Evolutionary conservation across 371 early-diverging fungal species (phyloP), one percentile per base, ranked within the genome.

Genomic region (Haplosporangium sp.): DNA sequence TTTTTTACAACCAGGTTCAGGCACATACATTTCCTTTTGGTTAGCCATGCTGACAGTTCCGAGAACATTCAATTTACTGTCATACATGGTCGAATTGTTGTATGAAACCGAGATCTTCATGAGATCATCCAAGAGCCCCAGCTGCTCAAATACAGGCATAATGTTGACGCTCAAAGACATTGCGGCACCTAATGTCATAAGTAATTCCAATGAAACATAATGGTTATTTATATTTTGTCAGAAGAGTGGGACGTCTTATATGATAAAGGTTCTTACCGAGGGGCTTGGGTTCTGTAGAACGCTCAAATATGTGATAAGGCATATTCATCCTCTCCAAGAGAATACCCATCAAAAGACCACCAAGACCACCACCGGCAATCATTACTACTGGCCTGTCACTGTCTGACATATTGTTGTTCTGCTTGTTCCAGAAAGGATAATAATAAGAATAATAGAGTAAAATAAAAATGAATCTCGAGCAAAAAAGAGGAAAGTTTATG

Each of bases 101-200:
- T 35, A 48, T 2, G 70, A 56, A 6, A 65, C 45, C 0, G 75
- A 45, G 5, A 69, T 7, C 57, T 56, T 56, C 50, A 55, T 13
- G 19, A 75, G 19, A 1, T 75, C 66, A 3, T 65, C 38, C 34
- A 59, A 50, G 7, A 72, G 35, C 2, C 34, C 67, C 45, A 72
- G 10, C 17, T 72, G 72, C 39, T 66, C 62, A 13, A 72, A 55
- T 3, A 66, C 52, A 20, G 72, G 72, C 61, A 72, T 52, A 27
- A 72, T 61, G 5, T 65, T 65, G 44, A 60, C 60, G n/a, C 60
- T 60, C 15, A 60, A 15, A 4, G 60, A 60, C 60, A 60, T 60
- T 17, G 60, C 60, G n/a, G 60, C 35, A 19, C 60, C 60, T 60
- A 19, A 19, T 5, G 1, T 38, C 5, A 8, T 19, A 6, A 6